Base-by-base conservation (phyloP, 2,329 filamentous ascomycete species). In the Cadophora malorum region DNA sequence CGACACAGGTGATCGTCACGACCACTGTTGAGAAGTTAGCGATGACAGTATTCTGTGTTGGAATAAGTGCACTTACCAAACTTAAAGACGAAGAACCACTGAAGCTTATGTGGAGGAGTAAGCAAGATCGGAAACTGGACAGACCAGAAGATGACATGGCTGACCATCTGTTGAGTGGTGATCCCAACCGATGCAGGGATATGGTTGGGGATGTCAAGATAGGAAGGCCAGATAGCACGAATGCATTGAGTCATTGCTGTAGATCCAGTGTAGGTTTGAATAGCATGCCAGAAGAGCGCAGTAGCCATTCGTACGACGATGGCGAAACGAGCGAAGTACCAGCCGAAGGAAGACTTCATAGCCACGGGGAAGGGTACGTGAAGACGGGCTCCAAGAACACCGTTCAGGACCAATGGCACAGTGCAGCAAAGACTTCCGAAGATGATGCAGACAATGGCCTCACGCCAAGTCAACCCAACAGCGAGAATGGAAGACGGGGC, bases 361-460 rank as follows among this genome's bases (percentile, higher is more conserved):
- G 82, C 78, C 19, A 84, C 80, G 14, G 81, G 80, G 70, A 83
- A 84, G 5, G 81, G 81, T 6, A 83, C 76, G 67, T 83, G 82
- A 33, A 83, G 75, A 64, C 79, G 79, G 28, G 81, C 79, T n/a
- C 82, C 81, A 38, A 82, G 79, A 25, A 80, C 79, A n/a, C 82
- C 82, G 73, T 83, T 83, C 21, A 83, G 76, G 6, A 82, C 80
- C 67, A 83, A 78, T 21, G 81, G 79, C 1, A 88, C 81, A 16
- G 86, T 84, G 61, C 72, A 74, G 33, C 88, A 86, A 69, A 87
- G 87, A 25, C 85, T 83, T 53, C 90, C 89, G 16, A 90, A 85
- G 64, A 86, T 82, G 67, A 86, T 87, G 65, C 74, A 75, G 55
- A 73, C 70, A 25, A 75, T 67, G 1, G 73, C 69, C 63, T 75